Conservation (phyloP, 805 yeast genomes). For the Debaryomyces maramus region DNA sequence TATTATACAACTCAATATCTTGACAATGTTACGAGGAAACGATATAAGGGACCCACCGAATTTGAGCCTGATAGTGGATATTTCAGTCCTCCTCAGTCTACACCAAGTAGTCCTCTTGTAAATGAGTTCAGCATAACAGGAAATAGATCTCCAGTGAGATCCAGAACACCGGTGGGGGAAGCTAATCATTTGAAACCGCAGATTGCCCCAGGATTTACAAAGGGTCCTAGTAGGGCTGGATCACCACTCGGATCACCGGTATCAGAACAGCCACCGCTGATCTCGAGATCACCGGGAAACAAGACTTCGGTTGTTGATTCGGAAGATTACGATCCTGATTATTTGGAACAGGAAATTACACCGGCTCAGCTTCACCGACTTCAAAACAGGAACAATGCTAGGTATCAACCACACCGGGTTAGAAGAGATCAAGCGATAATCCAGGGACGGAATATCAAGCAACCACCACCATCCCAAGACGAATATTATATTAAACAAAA, state of each 20-base stretch:
- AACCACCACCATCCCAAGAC: slow-evolving; percentile 7
- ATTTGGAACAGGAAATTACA: slow-evolving; percentile 33
- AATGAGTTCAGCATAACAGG: slow-evolving; percentile 1
- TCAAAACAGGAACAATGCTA: slow-evolving; percentile 11
- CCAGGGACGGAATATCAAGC: neutral
- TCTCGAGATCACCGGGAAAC: slow-evolving; percentile 8
- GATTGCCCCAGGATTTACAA: neutral
- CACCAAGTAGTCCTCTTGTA: neutral
- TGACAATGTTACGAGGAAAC: slow-evolving; percentile 16
- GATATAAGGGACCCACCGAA: slow-evolving; percentile 2
- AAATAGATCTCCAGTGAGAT: neutral
- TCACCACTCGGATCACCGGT: neutral
- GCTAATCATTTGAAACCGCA: no score
- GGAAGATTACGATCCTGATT: slow-evolving; percentile 21
- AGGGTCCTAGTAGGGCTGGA: neutral
- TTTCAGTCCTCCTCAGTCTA: neutral
- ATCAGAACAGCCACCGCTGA: neutral
- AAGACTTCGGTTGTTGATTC: slow-evolving; percentile 7
- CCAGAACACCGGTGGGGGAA: neutral
- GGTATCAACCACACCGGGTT: slow-evolving; percentile 1
- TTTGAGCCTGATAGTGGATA: neutral
- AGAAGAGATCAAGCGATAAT: neutral
- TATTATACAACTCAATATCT: slow-evolving; percentile 39
- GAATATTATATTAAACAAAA: slow-evolving; percentile 42
- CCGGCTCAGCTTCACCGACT: slow-evolving; percentile 38